Conservation (phyloP, 2,329 filamentous ascomycete genomes). For the Fusarium sp. region DNA sequence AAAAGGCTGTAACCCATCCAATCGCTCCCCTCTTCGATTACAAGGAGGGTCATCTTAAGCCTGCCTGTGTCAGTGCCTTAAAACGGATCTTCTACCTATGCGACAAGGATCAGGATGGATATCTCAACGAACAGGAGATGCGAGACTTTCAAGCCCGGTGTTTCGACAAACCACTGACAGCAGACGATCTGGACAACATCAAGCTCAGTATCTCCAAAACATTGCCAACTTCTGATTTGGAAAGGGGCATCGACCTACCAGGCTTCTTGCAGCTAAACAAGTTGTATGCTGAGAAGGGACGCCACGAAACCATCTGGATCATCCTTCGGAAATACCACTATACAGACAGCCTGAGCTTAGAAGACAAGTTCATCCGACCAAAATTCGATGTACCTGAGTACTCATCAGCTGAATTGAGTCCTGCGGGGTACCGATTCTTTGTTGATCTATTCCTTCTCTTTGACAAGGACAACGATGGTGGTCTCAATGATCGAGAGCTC, state of each 20-base stretch:
- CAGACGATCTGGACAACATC: conserved; percentile 88
- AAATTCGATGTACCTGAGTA: conserved; percentile 95
- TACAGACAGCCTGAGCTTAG: conserved; percentile 91
- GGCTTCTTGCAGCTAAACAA: conserved; percentile 94
- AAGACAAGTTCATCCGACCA: conserved; percentile 90
- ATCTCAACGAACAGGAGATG: conserved; percentile 90
- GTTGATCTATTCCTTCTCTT: conserved; percentile 95
- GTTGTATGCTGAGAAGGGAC: conserved; percentile 95
- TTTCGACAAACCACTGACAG: conserved; percentile 86
- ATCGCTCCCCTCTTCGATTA: conserved; percentile 97
- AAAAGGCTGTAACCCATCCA: conserved; percentile 97
- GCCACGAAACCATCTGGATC: conserved; percentile 98
- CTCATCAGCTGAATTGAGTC: conserved; percentile 92
- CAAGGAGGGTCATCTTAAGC: conserved; percentile 90
- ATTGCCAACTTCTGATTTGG: conserved; percentile 69
- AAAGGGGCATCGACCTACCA: conserved; percentile 80
- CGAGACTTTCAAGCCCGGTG: conserved; percentile 90
- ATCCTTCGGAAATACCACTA: conserved; percentile 96
- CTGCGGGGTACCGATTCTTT: conserved; percentile 95
- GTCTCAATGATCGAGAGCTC: conserved; percentile 86
- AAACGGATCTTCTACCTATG: conserved; percentile 94
- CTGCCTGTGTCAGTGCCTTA: conserved; percentile 85
- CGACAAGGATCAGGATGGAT: conserved; percentile 95
- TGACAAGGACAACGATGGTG: conserved; percentile 97
- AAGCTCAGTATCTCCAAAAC: conserved; percentile 84